These are phyloP conservation scores for Colletotrichum sp. DNA, from an alignment of 2,329 filamentous ascomycete genomes.

Conservation along the genomic window DNA sequence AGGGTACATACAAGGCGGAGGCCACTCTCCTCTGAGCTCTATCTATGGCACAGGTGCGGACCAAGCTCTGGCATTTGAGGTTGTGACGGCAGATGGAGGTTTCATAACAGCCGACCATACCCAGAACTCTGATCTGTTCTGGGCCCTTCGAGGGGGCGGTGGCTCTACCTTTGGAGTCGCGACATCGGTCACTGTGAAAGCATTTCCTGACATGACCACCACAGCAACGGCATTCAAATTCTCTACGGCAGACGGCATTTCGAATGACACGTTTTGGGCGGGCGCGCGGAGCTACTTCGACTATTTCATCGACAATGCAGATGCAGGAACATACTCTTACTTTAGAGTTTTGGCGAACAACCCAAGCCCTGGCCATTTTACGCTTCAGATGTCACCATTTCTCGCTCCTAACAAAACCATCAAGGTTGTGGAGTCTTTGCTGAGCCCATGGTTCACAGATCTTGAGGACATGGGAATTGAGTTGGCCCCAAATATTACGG, in stretches of 20 bases:
- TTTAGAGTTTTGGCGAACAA: not conserved
- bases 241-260: not conserved
- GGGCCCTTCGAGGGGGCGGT: slow-evolving; percentile 65
- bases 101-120: slow-evolving; percentile 49
- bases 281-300: slow-evolving; percentile 8
- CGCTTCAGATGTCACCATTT: slow-evolving; percentile 11
- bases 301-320: slow-evolving; percentile 1
- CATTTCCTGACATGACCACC: not conserved
- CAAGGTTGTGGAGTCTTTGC: not conserved
- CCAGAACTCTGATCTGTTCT: slow-evolving; percentile 62
- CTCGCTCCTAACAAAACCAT: slow-evolving; percentile 20
- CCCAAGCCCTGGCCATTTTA: not conserved
- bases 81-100: slow-evolving; percentile 55
- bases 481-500: not conserved
- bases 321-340: not conserved
- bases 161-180: slow-evolving; percentile 28
- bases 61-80: slow-evolving; percentile 59
- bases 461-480: not conserved
- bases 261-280: slow-evolving; percentile 6
- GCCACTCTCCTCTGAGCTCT: slow-evolving; percentile 57
- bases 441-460: slow-evolving; percentile 1
- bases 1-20: slow-evolving; percentile 64
- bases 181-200: slow-evolving; percentile 5
- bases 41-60: slow-evolving; percentile 63
- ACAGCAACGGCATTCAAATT: slow-evolving; percentile 1